Base-by-base conservation (phyloP, 2,329 filamentous ascomycete species). In the Pyricularia sp. region DNA sequence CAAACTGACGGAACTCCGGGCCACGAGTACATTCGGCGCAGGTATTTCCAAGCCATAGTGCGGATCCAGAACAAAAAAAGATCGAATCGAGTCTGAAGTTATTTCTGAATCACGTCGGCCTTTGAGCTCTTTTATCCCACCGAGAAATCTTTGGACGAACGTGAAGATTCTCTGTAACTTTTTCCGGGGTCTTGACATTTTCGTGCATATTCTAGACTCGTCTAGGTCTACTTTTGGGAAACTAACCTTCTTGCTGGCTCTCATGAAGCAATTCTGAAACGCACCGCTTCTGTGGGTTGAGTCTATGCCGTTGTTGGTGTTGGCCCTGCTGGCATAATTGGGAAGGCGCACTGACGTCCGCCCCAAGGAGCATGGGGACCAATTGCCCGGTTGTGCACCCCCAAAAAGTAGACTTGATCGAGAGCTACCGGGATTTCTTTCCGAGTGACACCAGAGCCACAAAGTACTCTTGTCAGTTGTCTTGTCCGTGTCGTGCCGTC, bases 241-340 rank as follows among this genome's bases (percentile, higher is more conserved):
- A 61, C 58, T 25, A 61, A 61, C 4, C n/a, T 61, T n/a, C n/a
- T 61, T 71, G 70, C 71, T 64, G 73, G 71, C 71, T 68, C 69
- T 73, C 73, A 72, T 81, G 79, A 81, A 78, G 79, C 79, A 81
- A 73, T 76, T 73, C 76, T 81, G 79, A 81, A 81, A 81, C 79
- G 69, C 67, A 69, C 70, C 64, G 67, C 64, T 61, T n/a, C 58
- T 61, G 23, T 26, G 58, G 58, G 58, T 61, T 61, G n/a, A 26
- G 58, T 61, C 58, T 17, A 61, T 61, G 58, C 58, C 58, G 58
- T 23, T 61, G 58, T 61, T 61, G 58, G 58, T 25, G 58, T n/a
- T 61, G 28, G 28, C 28, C 28, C 28, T 30, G 28, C 28, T 30
- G 58, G 25, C 58, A 61, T 26, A 17, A 36, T 36, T 61, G n/a